A percentile compares a stretch with the other conserved stretches of the same genome.
Evolutionary conservation across 2,329 filamentous ascomycete species (phyloP).

Genomic region (Colletotrichum simmondsii): DNA sequence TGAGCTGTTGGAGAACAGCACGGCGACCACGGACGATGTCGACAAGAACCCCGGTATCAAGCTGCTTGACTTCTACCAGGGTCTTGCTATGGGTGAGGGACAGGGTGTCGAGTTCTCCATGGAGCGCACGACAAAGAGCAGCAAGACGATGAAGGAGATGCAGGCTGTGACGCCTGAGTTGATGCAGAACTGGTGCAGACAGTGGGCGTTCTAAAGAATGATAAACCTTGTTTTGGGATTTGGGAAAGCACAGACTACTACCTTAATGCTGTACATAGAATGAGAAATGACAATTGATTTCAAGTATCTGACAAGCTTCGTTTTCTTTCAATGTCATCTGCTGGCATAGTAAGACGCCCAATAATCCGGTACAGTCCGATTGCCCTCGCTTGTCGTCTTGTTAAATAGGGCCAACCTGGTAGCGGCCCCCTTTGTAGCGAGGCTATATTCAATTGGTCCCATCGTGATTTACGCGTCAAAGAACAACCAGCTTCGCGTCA

Average conservation of each 20-base stretch:
- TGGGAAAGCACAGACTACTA: background rate
- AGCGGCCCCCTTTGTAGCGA: too few species aligned
- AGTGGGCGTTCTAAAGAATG: constrained; percentile 50
- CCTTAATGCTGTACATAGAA: background rate
- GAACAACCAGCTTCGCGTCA: too few species aligned
- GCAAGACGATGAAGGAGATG: constrained; percentile 53
- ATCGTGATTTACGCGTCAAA: too few species aligned
- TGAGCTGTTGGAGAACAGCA: constrained; percentile 52
- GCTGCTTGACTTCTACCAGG: constrained; percentile 60
- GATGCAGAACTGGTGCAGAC: constrained; percentile 59
- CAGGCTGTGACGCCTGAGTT: constrained; percentile 53
- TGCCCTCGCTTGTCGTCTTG: too few species aligned
- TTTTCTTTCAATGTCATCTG: background rate
- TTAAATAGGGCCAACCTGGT: too few species aligned
- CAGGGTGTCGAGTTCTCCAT: constrained; percentile 51
- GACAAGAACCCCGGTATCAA: constrained; percentile 61
- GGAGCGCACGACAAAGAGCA: constrained; percentile 49
- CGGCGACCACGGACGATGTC: constrained; percentile 47
- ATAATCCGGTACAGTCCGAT: too few species aligned
- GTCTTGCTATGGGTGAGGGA: constrained; percentile 37
- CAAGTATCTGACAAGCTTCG: background rate
- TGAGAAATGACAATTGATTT: background rate
- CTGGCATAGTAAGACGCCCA: too few species aligned
- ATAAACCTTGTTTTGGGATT: background rate
- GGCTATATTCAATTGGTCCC: too few species aligned